Evolutionary conservation across 179 eudicot genomes (phyloP).

Genomic region (Vitellaria paradoxa): DNA sequence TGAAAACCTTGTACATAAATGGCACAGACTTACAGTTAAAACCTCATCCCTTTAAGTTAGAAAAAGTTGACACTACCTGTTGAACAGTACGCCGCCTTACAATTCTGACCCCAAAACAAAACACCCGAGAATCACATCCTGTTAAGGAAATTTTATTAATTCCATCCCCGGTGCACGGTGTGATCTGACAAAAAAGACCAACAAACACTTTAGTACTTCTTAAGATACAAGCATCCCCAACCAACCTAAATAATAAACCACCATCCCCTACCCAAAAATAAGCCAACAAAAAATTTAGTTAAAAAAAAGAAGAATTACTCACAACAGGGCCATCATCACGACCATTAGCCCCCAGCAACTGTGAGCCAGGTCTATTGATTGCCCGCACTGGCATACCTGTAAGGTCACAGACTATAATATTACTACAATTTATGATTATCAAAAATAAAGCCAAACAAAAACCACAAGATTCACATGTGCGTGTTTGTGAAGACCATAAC

Average conservation of each 20-base stretch:
- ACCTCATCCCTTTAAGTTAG: neutral
- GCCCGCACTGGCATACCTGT: constrained; percentile 85
- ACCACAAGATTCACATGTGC: neutral
- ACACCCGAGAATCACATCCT: constrained; percentile 89
- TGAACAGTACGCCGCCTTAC: constrained; percentile 79
- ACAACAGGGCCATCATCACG: constrained; percentile 99
- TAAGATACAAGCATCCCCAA: neutral
- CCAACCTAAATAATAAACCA: neutral
- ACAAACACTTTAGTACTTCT: neutral
- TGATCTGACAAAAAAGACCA: constrained; percentile 41
- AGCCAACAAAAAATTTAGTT: neutral
- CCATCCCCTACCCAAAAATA: neutral
- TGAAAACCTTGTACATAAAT: neutral
- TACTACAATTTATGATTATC: constrained; percentile 2
- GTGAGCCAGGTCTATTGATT: constrained; percentile 93
- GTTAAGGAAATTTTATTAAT: constrained; percentile 81
- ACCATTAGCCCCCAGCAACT: constrained; percentile 86
- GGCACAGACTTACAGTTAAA: neutral
- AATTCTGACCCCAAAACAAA: constrained; percentile 88
- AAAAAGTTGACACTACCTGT: constrained; percentile 49
- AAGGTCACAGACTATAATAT: neutral
- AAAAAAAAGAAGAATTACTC: constrained; percentile 34
- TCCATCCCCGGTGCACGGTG: constrained; percentile 80
- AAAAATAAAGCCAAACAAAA: neutral
- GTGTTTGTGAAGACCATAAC: neutral